phyloP scores from a whole-genome alignment of 352 stramenopile genomes.

The Phytophthora lateralis region DNA sequence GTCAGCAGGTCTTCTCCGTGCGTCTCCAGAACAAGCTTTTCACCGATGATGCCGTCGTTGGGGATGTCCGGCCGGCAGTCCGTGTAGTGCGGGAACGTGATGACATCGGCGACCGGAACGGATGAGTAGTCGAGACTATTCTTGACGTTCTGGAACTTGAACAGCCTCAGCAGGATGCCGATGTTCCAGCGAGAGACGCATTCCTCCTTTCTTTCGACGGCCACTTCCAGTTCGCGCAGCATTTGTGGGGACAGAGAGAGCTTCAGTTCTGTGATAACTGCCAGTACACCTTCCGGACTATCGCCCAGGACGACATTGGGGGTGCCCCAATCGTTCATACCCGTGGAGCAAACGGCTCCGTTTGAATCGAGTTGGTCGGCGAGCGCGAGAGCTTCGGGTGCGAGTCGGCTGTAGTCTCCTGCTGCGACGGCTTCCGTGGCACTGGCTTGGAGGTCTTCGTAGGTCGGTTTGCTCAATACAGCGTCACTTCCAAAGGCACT shows the following conservation, averaged over 20 bases:
- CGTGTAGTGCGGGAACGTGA: constrained; percentile 20
- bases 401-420: constrained; percentile 10
- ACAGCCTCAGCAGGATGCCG: constrained; percentile 12
- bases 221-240: constrained; percentile 8
- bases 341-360: constrained; percentile 7
- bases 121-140: constrained; percentile 21
- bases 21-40: constrained; percentile 10
- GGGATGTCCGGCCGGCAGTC: constrained; percentile 13
- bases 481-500: constrained; percentile 3
- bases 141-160: constrained; percentile 18
- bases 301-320: constrained; percentile 3
- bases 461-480: constrained; percentile 10
- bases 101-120: constrained; percentile 4
- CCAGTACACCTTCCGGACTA: constrained; percentile 7
- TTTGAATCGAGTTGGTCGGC: constrained; percentile 11
- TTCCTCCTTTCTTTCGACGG: background rate
- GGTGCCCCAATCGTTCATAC: constrained; percentile 20
- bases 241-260: constrained; percentile 9
- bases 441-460: constrained; percentile 9
- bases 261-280: constrained; percentile 3
- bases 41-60: constrained; percentile 9
- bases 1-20: constrained; percentile 9
- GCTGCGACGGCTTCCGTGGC: constrained; percentile 2
- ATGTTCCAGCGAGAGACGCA: constrained; percentile 19
- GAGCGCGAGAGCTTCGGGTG: constrained; percentile 10